Conservation (phyloP, 192 early-diverging fungal genomes). For the Gamsiella multidivaricata region DNA sequence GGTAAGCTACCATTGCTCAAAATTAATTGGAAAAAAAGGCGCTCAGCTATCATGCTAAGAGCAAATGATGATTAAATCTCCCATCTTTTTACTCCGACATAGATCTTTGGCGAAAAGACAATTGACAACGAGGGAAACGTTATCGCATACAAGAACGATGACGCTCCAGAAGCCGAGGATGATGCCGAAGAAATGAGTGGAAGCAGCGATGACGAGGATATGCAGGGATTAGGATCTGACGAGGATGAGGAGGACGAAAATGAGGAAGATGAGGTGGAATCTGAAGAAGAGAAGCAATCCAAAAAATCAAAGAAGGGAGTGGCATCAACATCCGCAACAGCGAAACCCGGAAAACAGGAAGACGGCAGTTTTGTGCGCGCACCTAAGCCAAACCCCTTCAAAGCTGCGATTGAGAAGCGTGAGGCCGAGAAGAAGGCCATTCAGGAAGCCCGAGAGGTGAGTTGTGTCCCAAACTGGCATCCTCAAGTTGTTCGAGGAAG, state of each 20-base stretch:
- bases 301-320: slow-evolving; percentile 26
- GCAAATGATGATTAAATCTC: not conserved
- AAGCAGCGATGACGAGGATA: slow-evolving; percentile 22
- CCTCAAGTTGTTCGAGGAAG: too few relatives aligned
- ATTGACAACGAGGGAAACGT: slow-evolving; percentile 53
- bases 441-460: slow-evolving; percentile 45
- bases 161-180: slow-evolving; percentile 1
- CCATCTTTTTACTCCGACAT: not conserved
- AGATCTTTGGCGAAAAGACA: slow-evolving; percentile 52
- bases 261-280: slow-evolving; percentile 14
- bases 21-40: not conserved
- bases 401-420: slow-evolving; percentile 52
- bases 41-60: not conserved
- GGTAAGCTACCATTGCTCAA: not conserved
- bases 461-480: too few relatives aligned
- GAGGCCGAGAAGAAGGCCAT: slow-evolving; percentile 54
- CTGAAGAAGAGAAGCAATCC: slow-evolving; percentile 18
- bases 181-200: slow-evolving; percentile 26
- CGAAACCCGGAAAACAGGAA: slow-evolving; percentile 40
- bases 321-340: not conserved
- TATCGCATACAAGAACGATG: slow-evolving; percentile 27
- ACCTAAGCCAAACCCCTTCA: slow-evolving; percentile 49
- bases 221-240: slow-evolving; percentile 24
- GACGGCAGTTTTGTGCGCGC: slow-evolving; percentile 46
- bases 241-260: slow-evolving; percentile 5